phyloP scores from a whole-genome alignment of 257 asterid genomes.

The Ajuga chamaepitys region DNA sequence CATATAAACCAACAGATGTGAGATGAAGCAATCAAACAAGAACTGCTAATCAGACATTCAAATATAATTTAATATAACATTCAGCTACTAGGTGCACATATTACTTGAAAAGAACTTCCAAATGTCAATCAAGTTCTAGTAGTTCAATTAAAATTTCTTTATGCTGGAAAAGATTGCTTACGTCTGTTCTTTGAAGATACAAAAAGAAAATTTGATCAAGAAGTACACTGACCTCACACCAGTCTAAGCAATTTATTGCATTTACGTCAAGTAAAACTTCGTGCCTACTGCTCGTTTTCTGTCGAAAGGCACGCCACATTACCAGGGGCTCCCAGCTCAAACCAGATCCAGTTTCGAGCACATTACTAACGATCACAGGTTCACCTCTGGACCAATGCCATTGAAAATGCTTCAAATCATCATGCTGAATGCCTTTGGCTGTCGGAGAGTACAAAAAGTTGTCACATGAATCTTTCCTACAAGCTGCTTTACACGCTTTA shows the following conservation, averaged over 20 bases:
- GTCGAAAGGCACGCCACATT: conserved; percentile 96
- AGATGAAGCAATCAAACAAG: background rate
- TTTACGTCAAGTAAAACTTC: conserved; percentile 38
- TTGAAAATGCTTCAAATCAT: conserved; percentile 65
- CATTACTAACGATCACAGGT: conserved; percentile 76
- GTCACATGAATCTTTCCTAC: conserved; percentile 46
- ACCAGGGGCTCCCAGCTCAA: conserved; percentile 99
- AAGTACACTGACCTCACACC: conserved; percentile 67
- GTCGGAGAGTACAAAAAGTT: conserved; percentile 60
- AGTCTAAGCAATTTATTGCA: conserved; percentile 75
- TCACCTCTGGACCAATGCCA: conserved; percentile 79
- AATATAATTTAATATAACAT: background rate
- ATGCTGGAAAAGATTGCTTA: background rate
- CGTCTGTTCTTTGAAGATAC: background rate
- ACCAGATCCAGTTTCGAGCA: conserved; percentile 63
- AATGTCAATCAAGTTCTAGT: background rate
- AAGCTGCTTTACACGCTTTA: conserved; percentile 48
- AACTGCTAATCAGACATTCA: background rate
- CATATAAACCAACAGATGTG: background rate
- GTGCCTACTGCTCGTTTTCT: conserved; percentile 35
- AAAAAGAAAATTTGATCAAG: background rate
- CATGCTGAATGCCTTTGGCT: conserved; percentile 42
- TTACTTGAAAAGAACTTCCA: background rate
- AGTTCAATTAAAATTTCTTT: background rate
- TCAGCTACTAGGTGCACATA: background rate